These are phyloP conservation scores for Dichomitus squalens DNA, from an alignment of 1,284 basidiomycete genomes.

Conservation along the genomic window DNA sequence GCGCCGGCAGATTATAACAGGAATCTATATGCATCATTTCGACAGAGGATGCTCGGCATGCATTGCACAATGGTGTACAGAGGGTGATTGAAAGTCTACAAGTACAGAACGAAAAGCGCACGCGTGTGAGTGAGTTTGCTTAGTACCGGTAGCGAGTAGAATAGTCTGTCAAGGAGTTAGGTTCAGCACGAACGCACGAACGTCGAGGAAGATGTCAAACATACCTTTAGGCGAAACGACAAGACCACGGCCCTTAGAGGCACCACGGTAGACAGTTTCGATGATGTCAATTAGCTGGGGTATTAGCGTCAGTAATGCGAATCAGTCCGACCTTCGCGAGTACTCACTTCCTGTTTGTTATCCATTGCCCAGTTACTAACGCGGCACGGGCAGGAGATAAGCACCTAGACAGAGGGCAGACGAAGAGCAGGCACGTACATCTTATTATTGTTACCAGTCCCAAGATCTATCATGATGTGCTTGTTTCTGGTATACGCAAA, in stretches of 20 bases:
- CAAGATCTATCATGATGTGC: conserved; percentile 99
- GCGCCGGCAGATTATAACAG: too few species aligned
- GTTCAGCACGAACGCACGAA: conserved; percentile 2
- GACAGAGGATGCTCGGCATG: background rate
- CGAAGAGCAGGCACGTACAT: conserved; percentile 62
- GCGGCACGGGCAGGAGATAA: conserved; percentile 3
- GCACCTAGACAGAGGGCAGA: background rate
- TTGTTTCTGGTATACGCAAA: conserved; percentile 75
- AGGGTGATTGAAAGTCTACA: conserved; percentile 3
- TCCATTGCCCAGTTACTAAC: conserved; percentile 95
- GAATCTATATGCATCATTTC: too few species aligned
- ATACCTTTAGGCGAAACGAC: conserved; percentile 95
- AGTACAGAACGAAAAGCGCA: conserved; percentile 17
- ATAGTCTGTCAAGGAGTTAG: conserved; percentile 58
- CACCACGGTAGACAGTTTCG: conserved; percentile 97
- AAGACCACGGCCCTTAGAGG: conserved; percentile 96
- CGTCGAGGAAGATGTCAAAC: conserved; percentile 23
- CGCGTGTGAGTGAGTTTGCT: conserved; percentile 3
- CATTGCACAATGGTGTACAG: conserved; percentile 2
- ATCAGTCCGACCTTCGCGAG: background rate
- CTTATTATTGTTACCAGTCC: conserved; percentile 99
- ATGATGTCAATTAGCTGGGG: conserved; percentile 93
- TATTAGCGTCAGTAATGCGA: background rate
- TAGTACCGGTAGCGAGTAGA: conserved; percentile 85
- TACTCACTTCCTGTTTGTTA: conserved; percentile 89